Conservation (phyloP, 768 basidiomycete species). For the Mycena galericulata region DNA sequence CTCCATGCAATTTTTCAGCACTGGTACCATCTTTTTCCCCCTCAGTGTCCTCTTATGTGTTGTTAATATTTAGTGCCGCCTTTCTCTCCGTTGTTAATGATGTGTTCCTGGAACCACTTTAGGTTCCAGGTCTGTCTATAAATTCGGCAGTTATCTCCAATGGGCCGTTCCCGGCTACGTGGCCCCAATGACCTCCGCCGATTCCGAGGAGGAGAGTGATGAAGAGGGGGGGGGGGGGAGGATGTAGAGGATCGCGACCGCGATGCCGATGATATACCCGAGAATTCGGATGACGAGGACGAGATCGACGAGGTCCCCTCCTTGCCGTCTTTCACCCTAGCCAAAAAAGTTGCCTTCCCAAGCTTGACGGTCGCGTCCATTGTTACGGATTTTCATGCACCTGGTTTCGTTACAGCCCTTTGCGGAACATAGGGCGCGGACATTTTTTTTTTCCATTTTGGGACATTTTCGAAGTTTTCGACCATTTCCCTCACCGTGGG, state of each 20-base stretch:
- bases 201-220: too few relatives aligned
- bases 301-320: background rate
- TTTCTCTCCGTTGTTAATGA: too few relatives aligned
- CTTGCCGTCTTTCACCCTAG: background rate
- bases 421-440: too few relatives aligned
- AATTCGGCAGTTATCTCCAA: background rate
- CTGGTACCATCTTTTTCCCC: too few relatives aligned
- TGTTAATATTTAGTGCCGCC: too few relatives aligned
- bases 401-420: background rate
- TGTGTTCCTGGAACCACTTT: too few relatives aligned
- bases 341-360: background rate
- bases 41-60: too few relatives aligned
- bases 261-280: background rate
- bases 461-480: too few relatives aligned
- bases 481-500: too few relatives aligned
- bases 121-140: background rate
- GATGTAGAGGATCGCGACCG: background rate
- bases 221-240: background rate
- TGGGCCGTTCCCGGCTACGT: background rate
- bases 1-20: too few relatives aligned
- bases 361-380: background rate
- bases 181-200: background rate
- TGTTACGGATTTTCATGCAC: background rate
- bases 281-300: background rate
- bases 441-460: too few relatives aligned